Evolutionary conservation across 257 asterid genomes (phyloP), one percentile per base, ranked within the genome.

Genomic region (Solanum phureja): DNA sequence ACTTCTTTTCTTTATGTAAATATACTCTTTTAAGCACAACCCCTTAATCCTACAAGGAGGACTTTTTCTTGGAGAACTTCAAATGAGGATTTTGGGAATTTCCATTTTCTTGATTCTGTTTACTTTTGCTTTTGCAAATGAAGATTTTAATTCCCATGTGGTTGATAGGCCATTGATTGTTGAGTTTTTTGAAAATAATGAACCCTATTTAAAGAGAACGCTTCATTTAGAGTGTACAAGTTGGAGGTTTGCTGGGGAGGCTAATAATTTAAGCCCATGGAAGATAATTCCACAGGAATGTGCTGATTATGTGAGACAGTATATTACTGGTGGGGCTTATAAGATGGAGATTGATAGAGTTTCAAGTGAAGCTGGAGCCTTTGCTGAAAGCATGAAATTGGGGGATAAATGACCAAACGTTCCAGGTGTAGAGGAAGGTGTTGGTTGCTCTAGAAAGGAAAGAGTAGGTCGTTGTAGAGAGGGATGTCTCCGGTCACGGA

Each of bases 201-300:
- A 90, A 82, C 68, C 89, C 72, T 90, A 88, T 6, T 69, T 87
- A 84, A 83, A 77, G n/a, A 87, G 91, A 34, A 87, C 44, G 64
- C 87, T 90, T 10, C 72, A 81, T 46, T 88, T 92, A 27, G 88
- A 90, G 83, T 96, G 99, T 88, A 86, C 92, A 4, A 94, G 98
- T 73, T 94, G 99, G 99, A 93, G 99, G 92, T 91, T 95, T 81
- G 94, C 94, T 49, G 97, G 84, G 83, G 99, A 96, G 93, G 92
- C 98, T 19, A 96, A 95, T 64, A 96, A 95, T 87, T 83, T 95
- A 73, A 89, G 91, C 44, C 96, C 98, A 21, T 96, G 98, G 99
- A 91, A 88, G 91, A 91, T 88, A 9, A 90, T 95, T 49, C 94
- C 99, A 1, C 86, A 60, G 8, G 95, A 93, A 52, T 96, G 99